phyloP scores from a whole-genome alignment of 805 yeast species.

The Candida ovalis region DNA sequence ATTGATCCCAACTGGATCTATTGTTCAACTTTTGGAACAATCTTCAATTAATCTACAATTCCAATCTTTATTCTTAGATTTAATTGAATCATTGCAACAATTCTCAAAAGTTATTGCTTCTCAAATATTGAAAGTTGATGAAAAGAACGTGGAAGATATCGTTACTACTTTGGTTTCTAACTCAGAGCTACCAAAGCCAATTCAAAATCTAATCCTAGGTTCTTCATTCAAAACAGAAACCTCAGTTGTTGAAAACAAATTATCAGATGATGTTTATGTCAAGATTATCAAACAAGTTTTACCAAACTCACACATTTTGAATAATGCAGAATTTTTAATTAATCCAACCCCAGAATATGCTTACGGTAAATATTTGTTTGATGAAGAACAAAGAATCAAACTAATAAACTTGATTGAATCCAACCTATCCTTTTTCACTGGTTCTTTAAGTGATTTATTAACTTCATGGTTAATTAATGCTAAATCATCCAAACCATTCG shows the following conservation, averaged over 20 bases:
- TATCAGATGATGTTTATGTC: conserved; percentile 55
- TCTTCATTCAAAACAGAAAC: conserved; percentile 27
- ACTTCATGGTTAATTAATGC: conserved; percentile 67
- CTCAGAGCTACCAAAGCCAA: conserved; percentile 48
- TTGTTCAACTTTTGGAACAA: conserved; percentile 65
- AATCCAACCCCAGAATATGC: conserved; percentile 81
- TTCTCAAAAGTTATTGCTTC: conserved; percentile 53
- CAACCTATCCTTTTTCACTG: conserved; percentile 42
- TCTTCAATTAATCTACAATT: conserved; percentile 37
- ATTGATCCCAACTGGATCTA: conserved; percentile 48
- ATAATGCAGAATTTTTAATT: conserved; percentile 51
- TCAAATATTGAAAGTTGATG: conserved; percentile 44
- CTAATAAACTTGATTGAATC: conserved; percentile 44
- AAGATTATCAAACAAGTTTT: conserved; percentile 66
- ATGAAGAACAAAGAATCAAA: conserved; percentile 46
- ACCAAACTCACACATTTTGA: conserved; percentile 46
- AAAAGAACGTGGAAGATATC: conserved; percentile 38
- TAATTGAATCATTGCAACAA: conserved; percentile 53
- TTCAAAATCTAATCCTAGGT: conserved; percentile 64
- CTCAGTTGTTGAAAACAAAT: conserved; percentile 10
- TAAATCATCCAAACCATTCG: conserved; percentile 33
- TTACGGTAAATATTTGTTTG: conserved; percentile 67
- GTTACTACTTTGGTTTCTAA: conserved; percentile 50
- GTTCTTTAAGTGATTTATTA: conserved; percentile 50
- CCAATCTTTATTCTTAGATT: conserved; percentile 59